Evolutionary conservation across 192 early-diverging fungal genomes (phyloP).

Genomic region (Umbelopsis sp.): DNA sequence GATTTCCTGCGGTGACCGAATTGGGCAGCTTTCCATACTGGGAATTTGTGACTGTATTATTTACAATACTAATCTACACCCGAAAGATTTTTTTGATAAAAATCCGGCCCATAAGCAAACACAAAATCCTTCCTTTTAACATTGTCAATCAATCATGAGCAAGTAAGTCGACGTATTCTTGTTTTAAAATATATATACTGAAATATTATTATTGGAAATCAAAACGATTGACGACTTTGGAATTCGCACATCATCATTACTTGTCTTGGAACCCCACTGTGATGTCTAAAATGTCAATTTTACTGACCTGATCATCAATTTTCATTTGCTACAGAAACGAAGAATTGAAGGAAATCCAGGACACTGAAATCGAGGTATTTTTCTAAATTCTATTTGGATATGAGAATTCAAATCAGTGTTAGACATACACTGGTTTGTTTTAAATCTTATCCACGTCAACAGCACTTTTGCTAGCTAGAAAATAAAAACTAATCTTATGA

Average conservation of each 20-base stretch:
- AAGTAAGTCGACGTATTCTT: neutral
- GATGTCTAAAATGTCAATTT: neutral
- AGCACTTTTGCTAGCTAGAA: neutral
- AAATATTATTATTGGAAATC: neutral
- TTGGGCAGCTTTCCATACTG: neutral
- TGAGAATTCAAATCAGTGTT: neutral
- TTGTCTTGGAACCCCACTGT: neutral
- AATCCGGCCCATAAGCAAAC: conserved; percentile 3
- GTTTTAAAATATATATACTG: neutral
- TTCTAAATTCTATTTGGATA: neutral
- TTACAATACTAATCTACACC: neutral
- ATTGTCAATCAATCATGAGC: conserved; percentile 19
- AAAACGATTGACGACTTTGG: neutral
- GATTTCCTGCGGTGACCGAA: neutral
- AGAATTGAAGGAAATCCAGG: conserved; percentile 33
- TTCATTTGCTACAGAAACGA: conserved; percentile 20
- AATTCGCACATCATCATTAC: neutral
- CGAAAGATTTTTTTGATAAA: conserved; percentile 19
- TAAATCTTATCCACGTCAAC: neutral
- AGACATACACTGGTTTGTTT: neutral
- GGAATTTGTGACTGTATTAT: conserved; percentile 11
- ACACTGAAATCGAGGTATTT: conserved; percentile 34
- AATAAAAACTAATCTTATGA: neutral
- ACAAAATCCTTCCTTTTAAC: conserved; percentile 17
- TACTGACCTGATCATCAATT: conserved; percentile 7